Evolutionary conservation across 306 rosid genomes (phyloP), one percentile per base, ranked within the genome.

Genomic region (Heteromeles arbutifolia): DNA sequence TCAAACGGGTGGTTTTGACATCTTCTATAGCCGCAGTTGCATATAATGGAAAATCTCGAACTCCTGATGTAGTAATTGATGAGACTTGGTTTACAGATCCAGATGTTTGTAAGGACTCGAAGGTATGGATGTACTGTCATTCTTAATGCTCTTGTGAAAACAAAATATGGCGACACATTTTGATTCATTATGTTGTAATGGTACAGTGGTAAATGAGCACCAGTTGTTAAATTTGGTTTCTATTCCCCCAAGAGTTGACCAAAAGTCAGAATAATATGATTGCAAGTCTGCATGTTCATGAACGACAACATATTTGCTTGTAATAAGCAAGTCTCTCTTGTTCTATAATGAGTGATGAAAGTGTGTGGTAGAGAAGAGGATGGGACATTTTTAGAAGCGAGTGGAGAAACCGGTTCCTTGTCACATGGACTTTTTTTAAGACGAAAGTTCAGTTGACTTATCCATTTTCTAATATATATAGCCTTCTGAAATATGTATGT

Each of bases 11-110:
- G 54, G 83, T 87, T 69, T 72, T 87, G 83, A 87, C 90, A 54
- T 87, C 90, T 14, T 87, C 90, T 0, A 39, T 80, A 0, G 90
- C 90, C n/a, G 88, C 90, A 4, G 85, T 87, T 64, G 76, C 76
- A 26, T 80, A 17, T 50, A 82, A 77, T 66, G 83, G 78, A 67
- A 73, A 65, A 53, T 80, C 88, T 21, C 80, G 78, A 48, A 75
- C 78, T 57, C 86, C 88, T 64, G 86, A 84, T 48, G 81, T 79
- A 2, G 74, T 87, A 37, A 53, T 84, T 43, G 90, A 87, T 50
- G 88, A 87, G 79, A 82, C 90, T 52, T 87, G 90, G 90, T 84
- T 84, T 82, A 71, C 90, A 14, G 78, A 62, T 75, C 83, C 85
- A 4, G 77, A 82, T 31, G 0, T 84, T 78, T 82, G 82, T 28